Evolutionary conservation across 345 rosid species (phyloP).

Genomic region (Citrus medica): DNA sequence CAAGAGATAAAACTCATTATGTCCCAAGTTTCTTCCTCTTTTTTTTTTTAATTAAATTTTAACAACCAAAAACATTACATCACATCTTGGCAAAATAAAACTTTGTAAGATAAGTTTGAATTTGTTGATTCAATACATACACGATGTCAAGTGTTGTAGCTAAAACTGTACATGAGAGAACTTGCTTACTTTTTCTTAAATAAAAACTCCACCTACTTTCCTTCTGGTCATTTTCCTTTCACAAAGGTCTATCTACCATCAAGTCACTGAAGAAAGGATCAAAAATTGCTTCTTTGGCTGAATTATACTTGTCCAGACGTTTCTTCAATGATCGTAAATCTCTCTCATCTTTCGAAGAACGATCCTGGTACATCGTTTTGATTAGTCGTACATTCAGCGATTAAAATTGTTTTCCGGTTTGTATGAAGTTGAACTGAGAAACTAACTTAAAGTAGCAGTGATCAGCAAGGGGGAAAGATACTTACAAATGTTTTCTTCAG

Average conservation of each 20-base stretch:
- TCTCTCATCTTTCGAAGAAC: slow-evolving; percentile 65
- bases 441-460: no score
- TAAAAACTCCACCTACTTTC: neutral
- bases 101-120: neutral
- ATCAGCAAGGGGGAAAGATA: neutral
- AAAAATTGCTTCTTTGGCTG: slow-evolving; percentile 73
- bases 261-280: slow-evolving; percentile 73
- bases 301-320: slow-evolving; percentile 63
- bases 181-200: neutral
- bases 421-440: neutral
- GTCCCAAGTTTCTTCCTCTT: no score
- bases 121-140: neutral
- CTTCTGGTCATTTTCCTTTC: neutral
- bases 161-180: neutral
- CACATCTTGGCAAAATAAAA: neutral
- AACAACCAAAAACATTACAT: no score
- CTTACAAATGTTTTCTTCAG: slow-evolving; percentile 90
- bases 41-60: no score
- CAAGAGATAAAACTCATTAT: no score
- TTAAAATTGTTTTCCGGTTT: neutral
- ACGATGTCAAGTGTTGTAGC: neutral
- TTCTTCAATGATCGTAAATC: slow-evolving; percentile 80
- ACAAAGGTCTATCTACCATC: slow-evolving; percentile 26
- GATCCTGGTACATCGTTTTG: slow-evolving; percentile 37
- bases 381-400: neutral